Evolutionary conservation across 1,284 basidiomycete genomes (phyloP), one percentile per base, ranked within the genome.

Genomic region (Microbotryum silenes-acaulis): DNA sequence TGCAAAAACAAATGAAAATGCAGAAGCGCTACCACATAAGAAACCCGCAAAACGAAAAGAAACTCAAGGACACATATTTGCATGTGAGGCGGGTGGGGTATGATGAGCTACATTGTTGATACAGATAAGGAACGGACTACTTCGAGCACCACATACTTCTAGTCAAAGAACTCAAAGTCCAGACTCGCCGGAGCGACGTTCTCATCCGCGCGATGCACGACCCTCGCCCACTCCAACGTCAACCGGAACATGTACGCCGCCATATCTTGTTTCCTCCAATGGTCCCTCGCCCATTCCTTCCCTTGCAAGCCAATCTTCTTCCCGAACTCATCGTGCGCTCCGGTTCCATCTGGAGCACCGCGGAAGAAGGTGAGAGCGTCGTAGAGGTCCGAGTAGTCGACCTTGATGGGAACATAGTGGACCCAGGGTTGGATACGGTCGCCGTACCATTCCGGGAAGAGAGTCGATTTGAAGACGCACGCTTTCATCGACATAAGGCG

Each of bases 301-400:
- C 67, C 67, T 29, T 57, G 52, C 25, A 59, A 7, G 4, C 60
- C 67, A 25, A 69, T 69, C 47, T 65, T 58, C 18, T 53, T 45
- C 20, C 50, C 67, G 8, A 69, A 56, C 16, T 62, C 56, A 23
- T 69, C 67, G 42, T 69, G 67, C 14, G 37, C 59, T 12, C 47
- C 46, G 29, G 59, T 56, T 12, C 56, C 2, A 23, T 60, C 58
- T 0, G 62, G 57, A 6, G 48, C 50, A 1, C 80, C 81, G 0
- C 80, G 77, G 75, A 85, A 84, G 73, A 85, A 85, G 0, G 79
- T 72, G 27, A 83, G 73, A 3, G 75, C 69, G 66, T 84, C 82
- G 64, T 80, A 78, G 46, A 78, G 57, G 53, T 77, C 75, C 16
- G 69, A 68, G 54, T 75, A 77, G 63, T 75, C 74, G 51, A 75